Percentiles rank a stretch among this genome's conserved stretches.
Evolutionary conservation across 768 basidiomycete species (phyloP).

Genomic region (Punctularia strigosozonata): DNA sequence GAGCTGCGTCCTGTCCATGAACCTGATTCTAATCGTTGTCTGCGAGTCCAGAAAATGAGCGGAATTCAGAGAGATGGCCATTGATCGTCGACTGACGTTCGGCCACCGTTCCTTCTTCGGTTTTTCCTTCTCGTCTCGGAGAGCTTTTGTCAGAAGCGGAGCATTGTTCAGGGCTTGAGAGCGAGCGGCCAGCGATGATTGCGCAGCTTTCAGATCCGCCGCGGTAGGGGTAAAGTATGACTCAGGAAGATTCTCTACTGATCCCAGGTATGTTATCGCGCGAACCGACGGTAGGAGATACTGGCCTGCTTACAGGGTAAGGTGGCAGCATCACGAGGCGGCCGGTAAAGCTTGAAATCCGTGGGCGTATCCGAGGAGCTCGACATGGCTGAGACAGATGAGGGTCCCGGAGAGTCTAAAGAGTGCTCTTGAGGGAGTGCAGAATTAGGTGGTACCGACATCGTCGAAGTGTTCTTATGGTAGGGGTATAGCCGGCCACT

Average conservation of each 20-base stretch:
- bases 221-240: conserved; percentile 63
- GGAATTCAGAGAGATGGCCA: not conserved
- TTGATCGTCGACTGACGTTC: conserved; percentile 37
- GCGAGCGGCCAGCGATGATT: conserved; percentile 47
- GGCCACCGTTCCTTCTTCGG: conserved; percentile 62
- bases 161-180: conserved; percentile 55
- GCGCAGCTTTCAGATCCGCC: conserved; percentile 59
- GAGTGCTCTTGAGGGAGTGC: no score
- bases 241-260: conserved; percentile 48
- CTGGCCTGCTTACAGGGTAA: no score
- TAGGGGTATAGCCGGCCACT: no score
- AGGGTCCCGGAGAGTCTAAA: no score
- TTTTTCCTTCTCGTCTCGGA: conserved; percentile 50
- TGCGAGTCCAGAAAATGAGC: conserved; percentile 16
- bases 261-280: no score
- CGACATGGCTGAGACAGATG: no score
- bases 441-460: no score
- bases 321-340: no score
- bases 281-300: no score
- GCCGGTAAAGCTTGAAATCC: no score
- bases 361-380: no score
- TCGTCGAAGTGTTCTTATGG: no score
- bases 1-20: conserved; percentile 70
- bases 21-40: conserved; percentile 76
- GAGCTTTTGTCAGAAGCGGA: conserved; percentile 54